Conservation (phyloP, 768 basidiomycete species). For the Saitozyma podzolica region DNA sequence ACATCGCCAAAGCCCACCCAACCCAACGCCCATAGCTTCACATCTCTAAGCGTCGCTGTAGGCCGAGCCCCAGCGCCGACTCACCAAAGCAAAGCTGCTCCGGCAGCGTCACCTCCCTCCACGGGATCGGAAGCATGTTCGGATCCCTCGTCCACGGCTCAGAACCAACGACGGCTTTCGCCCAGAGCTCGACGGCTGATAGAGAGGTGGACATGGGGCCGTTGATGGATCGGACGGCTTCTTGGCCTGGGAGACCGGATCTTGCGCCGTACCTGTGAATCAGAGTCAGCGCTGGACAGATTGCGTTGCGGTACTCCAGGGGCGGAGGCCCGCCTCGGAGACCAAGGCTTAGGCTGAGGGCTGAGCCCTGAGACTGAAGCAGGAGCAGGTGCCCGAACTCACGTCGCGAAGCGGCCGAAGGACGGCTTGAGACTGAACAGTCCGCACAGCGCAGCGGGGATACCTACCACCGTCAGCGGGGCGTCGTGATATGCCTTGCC, state of each 20-base stretch:
- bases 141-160: constrained; percentile 34
- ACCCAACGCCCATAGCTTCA: too few relatives aligned
- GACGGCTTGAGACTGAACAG: constrained; percentile 38
- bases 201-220: constrained; percentile 37
- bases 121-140: constrained; percentile 38
- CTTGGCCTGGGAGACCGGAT: constrained; percentile 34
- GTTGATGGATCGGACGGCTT: constrained; percentile 32
- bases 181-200: constrained; percentile 24
- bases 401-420: constrained; percentile 37
- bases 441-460: constrained; percentile 68
- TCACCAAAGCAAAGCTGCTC: constrained; percentile 34
- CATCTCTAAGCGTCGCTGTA: too few relatives aligned
- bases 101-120: constrained; percentile 26
- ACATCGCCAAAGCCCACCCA: too few relatives aligned
- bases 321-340: not conserved
- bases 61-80: not conserved
- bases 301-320: not conserved
- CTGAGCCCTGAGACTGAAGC: too few relatives aligned
- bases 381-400: not conserved
- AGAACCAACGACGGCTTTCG: constrained; percentile 27
- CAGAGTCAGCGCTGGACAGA: not conserved
- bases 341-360: too few relatives aligned
- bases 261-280: constrained; percentile 18
- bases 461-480: constrained; percentile 47
- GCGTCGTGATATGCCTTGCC: too few relatives aligned